Base-by-base conservation (phyloP, 2,329 filamentous ascomycete genomes). In the Aspergillus flavus region DNA sequence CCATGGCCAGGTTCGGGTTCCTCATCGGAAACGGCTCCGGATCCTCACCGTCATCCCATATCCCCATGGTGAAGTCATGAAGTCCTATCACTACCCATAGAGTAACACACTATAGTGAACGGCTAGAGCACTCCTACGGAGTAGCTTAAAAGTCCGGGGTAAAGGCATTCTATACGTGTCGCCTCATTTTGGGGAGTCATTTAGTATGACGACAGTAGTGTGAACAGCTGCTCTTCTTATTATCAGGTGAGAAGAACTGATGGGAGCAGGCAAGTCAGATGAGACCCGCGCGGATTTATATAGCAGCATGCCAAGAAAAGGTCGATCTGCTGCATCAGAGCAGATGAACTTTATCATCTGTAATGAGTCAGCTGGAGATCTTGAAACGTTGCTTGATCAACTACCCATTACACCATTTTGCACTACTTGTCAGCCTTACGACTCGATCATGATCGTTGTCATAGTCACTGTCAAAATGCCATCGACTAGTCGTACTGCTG, bases 321-420 rank as follows among this genome's bases (percentile, higher is more conserved):
- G 28, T 34, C 55, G 54, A 61, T 50, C 59, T 56, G 59, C 14
- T 61, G 59, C 32, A 58, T 45, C 19, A n/a, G 30, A 21, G 46
- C 43, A 48, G 80, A 86, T 62, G 82, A 82, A 66, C 81, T 11
- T 9, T 7, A n/a, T 30, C 79, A 30, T 79, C 86, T 74, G 76
- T 77, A 62, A 87, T 85, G 86, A n/a, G 54, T 61, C 45, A 61
- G 59, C 41, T 54, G 54, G 5, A 46, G 4, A 52, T 52, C 7
- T 11, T 32, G 48, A 32, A 26, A 21, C 14, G 6, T 43, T 41
- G 21, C 41, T n/a, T 46, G 34, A 45, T 58, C 41, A 26, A 19
- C 26, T 48, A 41, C n/a, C 4, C 21, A 11, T 26, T 61, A 32
- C 28, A 54, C 53, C 36, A 45, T 55, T 28, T 28, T 28, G 26